Base-by-base conservation (phyloP, 1,139 yeast genomes). In the Zygosaccharomyces sapae region DNA sequence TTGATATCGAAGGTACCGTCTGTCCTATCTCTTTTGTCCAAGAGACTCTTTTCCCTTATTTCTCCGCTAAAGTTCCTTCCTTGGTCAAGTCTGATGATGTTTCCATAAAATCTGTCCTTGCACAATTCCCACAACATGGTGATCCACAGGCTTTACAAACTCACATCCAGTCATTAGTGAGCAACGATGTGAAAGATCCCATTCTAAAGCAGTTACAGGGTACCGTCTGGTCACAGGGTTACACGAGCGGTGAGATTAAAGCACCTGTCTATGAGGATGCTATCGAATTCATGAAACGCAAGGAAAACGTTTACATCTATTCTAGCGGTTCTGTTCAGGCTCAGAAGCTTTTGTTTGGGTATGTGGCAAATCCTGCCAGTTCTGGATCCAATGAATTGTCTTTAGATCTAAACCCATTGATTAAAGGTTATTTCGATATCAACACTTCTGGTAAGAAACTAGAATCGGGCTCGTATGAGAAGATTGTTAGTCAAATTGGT, bases 1-100 rank as follows among this genome's bases (percentile, higher is more conserved):
- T 87, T 8, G 97, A 88, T 58, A 87, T 88, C 24, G 97, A 90
- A 63, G 97, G 97, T 16, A 89, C 97, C 0, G 80, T 90, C 18
- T 89, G 97, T 62, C 90, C 96, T 2, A 88, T 89, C 30, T 75
- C 89, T 0, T 89, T 88, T 60, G 97, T 89, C 36, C 85, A 86
- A 59, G 90, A 86, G 33, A 71, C 70, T 3, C 70, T 89, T 38
- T 84, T 79, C 58, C 79, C 80, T 1, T 70, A 66, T 48, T 76
- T 76, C 52, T 55, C 73, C 6, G 39, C 53, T 4, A 58, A 70
- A 41, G 52, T 73, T 5, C 51, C 53, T 16, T 43, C 45, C n/a
- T 24, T 58, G 25, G 46, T 49, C 24, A 37, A 38, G 8, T 46
- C 48, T 20, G 25, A 39, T 25, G 51, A 55, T 37, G 30, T 36